A percentile compares a stretch with the other conserved stretches of the same genome.
Evolutionary conservation across 1,139 yeast genomes (phyloP).

Genomic region (Geotrichum reessii): DNA sequence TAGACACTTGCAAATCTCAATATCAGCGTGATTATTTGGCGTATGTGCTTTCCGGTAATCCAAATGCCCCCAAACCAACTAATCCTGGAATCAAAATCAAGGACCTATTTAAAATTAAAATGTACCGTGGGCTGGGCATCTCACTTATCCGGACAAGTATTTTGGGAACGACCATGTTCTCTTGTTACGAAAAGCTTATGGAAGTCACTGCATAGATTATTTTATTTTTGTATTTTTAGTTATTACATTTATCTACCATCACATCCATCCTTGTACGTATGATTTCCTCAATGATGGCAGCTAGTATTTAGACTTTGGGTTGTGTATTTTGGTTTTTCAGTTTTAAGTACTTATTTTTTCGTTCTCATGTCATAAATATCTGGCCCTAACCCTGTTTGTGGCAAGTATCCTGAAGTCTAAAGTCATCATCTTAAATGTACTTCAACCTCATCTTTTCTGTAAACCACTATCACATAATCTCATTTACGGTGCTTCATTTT

Average conservation of each 20-base stretch:
- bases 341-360: neutral
- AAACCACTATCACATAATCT: neutral
- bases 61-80: conserved; percentile 34
- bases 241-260: neutral
- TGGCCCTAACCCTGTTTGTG: neutral
- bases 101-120: conserved; percentile 37
- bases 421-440: neutral
- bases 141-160: conserved; percentile 64
- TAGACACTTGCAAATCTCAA: conserved; percentile 72
- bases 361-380: neutral
- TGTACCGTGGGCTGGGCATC: conserved; percentile 75
- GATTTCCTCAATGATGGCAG: too few species aligned
- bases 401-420: neutral
- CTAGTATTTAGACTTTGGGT: neutral
- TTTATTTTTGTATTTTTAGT: neutral
- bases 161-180: conserved; percentile 71
- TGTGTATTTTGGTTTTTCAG: neutral
- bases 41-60: conserved; percentile 38
- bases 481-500: neutral
- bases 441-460: neutral
- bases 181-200: conserved; percentile 56
- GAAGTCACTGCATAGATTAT: conserved; percentile 16
- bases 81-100: conserved; percentile 21
- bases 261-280: neutral
- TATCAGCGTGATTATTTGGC: conserved; percentile 69